Conservation (phyloP, 345 rosid species). For the Lepidium africanum region DNA sequence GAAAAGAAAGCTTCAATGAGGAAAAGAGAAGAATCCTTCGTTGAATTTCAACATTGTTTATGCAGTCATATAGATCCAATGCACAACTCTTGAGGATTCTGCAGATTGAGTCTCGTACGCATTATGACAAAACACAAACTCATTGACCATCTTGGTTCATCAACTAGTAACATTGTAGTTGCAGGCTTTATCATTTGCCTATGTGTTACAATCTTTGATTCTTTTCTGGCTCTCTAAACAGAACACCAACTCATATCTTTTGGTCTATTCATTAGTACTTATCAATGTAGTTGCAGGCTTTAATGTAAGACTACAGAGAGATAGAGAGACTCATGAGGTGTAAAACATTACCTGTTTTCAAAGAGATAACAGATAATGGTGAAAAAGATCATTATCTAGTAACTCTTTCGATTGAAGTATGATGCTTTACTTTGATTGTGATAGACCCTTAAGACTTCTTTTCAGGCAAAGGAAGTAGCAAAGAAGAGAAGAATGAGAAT, state of each 20-base stretch:
- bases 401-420: neutral
- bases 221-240: neutral
- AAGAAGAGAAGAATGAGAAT: too few relatives aligned
- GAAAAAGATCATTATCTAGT: neutral
- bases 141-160: conserved; percentile 43
- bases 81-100: neutral
- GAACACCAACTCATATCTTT: conserved; percentile 26
- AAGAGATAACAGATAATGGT: neutral
- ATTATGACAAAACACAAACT: conserved; percentile 24
- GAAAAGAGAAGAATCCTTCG: conserved; percentile 44
- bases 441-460: too few relatives aligned
- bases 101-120: conserved; percentile 43
- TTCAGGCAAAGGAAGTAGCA: too few relatives aligned
- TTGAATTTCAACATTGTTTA: conserved; percentile 22
- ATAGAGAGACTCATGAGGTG: neutral
- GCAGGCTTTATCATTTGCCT: conserved; percentile 20
- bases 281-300: conserved; percentile 41
- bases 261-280: conserved; percentile 45
- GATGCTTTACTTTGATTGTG: neutral
- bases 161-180: conserved; percentile 42
- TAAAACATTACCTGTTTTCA: neutral
- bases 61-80: conserved; percentile 1
- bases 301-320: conserved; percentile 23
- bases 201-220: too few relatives aligned
- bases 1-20: conserved; percentile 48